A percentile compares a stretch with the other conserved stretches of the same genome.
These are phyloP conservation scores for Alternaria longipes DNA, from an alignment of 2,329 filamentous ascomycete species.

Conservation along the genomic window DNA sequence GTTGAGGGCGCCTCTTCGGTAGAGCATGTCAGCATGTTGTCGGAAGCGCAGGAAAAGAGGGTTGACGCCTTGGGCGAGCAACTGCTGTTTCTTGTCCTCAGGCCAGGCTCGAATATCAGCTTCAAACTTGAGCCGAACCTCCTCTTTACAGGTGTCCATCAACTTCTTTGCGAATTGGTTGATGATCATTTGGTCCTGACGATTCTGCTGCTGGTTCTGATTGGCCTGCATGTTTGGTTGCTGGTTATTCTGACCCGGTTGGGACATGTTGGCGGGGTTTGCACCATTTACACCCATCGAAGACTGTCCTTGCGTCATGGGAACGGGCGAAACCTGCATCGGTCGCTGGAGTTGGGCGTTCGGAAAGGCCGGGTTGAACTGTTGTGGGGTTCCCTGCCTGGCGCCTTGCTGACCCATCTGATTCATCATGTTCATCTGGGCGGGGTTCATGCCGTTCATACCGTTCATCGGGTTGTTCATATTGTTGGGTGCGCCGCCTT, in stretches of 20 bases:
- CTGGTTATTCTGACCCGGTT: constrained; percentile 38
- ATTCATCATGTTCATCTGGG: constrained; percentile 50
- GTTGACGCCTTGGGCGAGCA: constrained; percentile 58
- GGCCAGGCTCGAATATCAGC: constrained; percentile 55
- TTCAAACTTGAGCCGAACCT: constrained; percentile 58
- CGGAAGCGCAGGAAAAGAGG: constrained; percentile 62
- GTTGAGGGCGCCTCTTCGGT: constrained; percentile 35
- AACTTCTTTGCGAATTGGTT: constrained; percentile 58
- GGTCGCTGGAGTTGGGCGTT: constrained; percentile 60
- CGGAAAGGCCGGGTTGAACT: constrained; percentile 55
- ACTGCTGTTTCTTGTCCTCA: constrained; percentile 58
- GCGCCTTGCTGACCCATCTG: constrained; percentile 47
- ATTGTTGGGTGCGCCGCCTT: constrained; percentile 29
- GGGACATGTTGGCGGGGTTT: constrained; percentile 26
- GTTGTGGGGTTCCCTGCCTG: constrained; percentile 54
- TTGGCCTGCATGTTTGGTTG: constrained; percentile 46
- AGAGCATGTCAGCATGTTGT: constrained; percentile 54
- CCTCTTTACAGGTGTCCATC: constrained; percentile 57
- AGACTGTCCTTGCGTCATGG: constrained; percentile 46
- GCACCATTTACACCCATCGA: constrained; percentile 46
- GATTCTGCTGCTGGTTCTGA: constrained; percentile 26
- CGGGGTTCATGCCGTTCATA: constrained; percentile 44
- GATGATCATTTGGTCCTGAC: constrained; percentile 47
- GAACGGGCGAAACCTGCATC: constrained; percentile 62
- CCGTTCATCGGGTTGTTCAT: constrained; percentile 41